Percentiles rank a stretch among this genome's conserved stretches.
phyloP scores from a whole-genome alignment of 257 asterid species.

The Solanum chilense region DNA sequence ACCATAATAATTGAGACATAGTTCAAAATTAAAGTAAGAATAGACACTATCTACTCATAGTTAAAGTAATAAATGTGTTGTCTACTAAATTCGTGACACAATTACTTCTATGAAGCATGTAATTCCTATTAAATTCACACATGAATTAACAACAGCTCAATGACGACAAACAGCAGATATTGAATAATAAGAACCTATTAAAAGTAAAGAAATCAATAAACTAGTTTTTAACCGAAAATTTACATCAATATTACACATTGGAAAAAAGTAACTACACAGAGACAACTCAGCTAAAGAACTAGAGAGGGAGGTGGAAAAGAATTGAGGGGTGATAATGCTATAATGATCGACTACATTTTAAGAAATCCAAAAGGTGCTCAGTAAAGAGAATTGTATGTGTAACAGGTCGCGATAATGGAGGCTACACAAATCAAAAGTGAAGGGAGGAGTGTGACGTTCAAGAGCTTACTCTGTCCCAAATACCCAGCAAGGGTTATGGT shows the following conservation, averaged over 20 bases:
- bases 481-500: conserved; percentile 83
- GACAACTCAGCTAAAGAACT: not conserved
- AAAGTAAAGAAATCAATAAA: not conserved
- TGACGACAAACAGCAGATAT: not conserved
- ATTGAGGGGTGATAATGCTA: not conserved
- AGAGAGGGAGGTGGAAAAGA: not conserved
- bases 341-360: not conserved
- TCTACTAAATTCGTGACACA: not conserved
- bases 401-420: conserved; percentile 78
- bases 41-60: not conserved
- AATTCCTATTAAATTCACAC: not conserved
- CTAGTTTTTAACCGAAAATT: not conserved
- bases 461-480: conserved; percentile 54
- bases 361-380: conserved; percentile 7
- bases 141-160: not conserved
- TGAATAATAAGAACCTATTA: not conserved
- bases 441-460: conserved; percentile 71
- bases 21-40: not conserved
- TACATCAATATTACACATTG: not conserved
- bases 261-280: not conserved
- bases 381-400: conserved; percentile 74
- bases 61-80: not conserved
- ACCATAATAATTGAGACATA: not conserved
- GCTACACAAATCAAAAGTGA: conserved; percentile 63
- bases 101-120: not conserved